Percentiles rank a stretch among this genome's conserved stretches.
phyloP scores from a whole-genome alignment of 2,329 filamentous ascomycete species.

The Xylaria sp. region DNA sequence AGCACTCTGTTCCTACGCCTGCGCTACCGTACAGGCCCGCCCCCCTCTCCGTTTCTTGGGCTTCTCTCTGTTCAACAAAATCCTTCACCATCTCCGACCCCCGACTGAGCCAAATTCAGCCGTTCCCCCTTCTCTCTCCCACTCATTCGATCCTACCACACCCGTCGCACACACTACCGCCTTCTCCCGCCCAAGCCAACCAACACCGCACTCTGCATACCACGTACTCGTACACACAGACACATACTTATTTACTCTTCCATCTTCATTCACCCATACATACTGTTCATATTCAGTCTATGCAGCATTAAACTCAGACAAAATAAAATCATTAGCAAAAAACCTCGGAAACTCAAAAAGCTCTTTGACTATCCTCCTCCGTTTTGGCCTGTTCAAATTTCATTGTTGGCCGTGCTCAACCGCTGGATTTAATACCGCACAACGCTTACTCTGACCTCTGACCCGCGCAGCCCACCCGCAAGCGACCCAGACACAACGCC shows the following conservation, averaged over 20 bases:
- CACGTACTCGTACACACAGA: constrained; percentile 7
- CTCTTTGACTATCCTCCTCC: constrained; percentile 18
- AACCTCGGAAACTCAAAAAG: constrained; percentile 15
- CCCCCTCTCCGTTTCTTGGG: constrained; percentile 25
- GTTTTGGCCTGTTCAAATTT: neutral
- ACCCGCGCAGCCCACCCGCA: constrained; percentile 22
- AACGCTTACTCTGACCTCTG: neutral
- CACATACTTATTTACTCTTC: neutral
- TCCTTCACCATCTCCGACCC: constrained; percentile 30
- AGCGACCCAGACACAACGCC: constrained; percentile 18
- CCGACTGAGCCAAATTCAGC: constrained; percentile 25
- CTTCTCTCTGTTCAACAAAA: constrained; percentile 32
- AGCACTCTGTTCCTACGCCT: neutral
- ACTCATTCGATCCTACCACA: constrained; percentile 33
- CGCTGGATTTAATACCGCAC: constrained; percentile 28
- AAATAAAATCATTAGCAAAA: constrained; percentile 8
- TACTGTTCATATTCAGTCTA: neutral
- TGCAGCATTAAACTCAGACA: constrained; percentile 23
- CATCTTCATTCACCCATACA: constrained; percentile 5
- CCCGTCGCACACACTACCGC: constrained; percentile 27
- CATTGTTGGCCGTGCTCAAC: constrained; percentile 24
- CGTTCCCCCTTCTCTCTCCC: constrained; percentile 28
- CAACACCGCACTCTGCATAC: constrained; percentile 25
- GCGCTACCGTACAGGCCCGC: neutral
- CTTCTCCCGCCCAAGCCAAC: constrained; percentile 25